phyloP scores from a whole-genome alignment of 1,139 yeast species.

The Pichia kudriavzevii region DNA sequence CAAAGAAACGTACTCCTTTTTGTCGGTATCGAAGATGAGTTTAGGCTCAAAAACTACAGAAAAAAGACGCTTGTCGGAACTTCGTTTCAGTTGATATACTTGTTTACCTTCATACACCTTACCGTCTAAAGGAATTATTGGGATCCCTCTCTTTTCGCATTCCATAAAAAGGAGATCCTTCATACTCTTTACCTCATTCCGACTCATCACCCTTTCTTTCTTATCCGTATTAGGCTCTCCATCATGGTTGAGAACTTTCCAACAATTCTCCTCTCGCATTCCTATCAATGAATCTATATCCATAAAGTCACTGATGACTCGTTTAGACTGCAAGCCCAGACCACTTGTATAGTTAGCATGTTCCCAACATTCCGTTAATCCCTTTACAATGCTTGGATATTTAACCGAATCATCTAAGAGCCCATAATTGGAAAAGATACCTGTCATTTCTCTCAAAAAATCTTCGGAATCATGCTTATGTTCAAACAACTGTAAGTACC shows the following conservation, averaged over 20 bases:
- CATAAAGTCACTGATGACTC: not conserved
- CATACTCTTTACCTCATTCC: not conserved
- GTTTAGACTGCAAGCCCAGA: not conserved
- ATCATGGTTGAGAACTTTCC: not conserved
- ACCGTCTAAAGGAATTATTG: constrained; percentile 6
- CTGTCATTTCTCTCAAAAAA: constrained; percentile 5
- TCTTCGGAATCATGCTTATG: constrained; percentile 5
- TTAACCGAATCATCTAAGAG: not conserved
- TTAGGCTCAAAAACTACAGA: too few relatives aligned
- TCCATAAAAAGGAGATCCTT: constrained; percentile 10
- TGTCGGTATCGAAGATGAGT: too few relatives aligned
- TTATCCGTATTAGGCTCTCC: not conserved
- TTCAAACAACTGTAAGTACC: constrained; percentile 5
- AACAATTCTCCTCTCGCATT: not conserved
- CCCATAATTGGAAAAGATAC: constrained; percentile 1
- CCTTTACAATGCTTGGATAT: not conserved
- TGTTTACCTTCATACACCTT: constrained; percentile 5
- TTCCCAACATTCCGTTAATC: constrained; percentile 5
- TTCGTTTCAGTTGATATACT: not conserved
- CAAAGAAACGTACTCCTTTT: too few relatives aligned
- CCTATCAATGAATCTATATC: not conserved
- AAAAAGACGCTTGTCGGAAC: too few relatives aligned
- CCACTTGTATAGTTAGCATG: not conserved
- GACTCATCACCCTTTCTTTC: not conserved
- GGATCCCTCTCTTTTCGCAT: constrained; percentile 3